Conservation (phyloP, 2,329 filamentous ascomycete genomes). For the Trichoderma atroviride region DNA sequence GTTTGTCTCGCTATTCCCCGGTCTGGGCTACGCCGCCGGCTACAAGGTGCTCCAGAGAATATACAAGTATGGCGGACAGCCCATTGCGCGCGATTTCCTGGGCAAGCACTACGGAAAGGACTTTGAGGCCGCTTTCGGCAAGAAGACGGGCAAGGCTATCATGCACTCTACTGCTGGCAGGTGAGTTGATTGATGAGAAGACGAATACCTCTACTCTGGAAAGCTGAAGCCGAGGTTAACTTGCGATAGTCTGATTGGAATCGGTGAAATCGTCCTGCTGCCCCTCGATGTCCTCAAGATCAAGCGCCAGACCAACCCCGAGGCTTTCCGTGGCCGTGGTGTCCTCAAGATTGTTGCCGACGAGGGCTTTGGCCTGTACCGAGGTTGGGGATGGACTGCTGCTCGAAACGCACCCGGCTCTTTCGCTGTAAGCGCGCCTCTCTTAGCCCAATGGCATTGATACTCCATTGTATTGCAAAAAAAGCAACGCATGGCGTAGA, state of each 20-base stretch:
- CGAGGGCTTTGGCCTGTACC: slow-evolving; percentile 93
- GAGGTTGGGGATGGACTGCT: slow-evolving; percentile 96
- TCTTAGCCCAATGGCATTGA: not conserved
- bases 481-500: not conserved
- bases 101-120: slow-evolving; percentile 74
- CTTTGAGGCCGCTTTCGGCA: slow-evolving; percentile 90
- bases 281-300: slow-evolving; percentile 98
- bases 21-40: slow-evolving; percentile 93
- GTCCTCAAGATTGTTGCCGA: slow-evolving; percentile 87
- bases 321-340: slow-evolving; percentile 93
- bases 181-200: slow-evolving; percentile 45
- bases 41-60: slow-evolving; percentile 97
- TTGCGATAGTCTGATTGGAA: slow-evolving; percentile 76
- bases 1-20: slow-evolving; percentile 95
- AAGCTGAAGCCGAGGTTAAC: not conserved
- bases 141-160: slow-evolving; percentile 96
- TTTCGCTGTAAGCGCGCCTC: slow-evolving; percentile 71
- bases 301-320: slow-evolving; percentile 98
- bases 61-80: slow-evolving; percentile 99
- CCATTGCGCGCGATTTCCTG: slow-evolving; percentile 89
- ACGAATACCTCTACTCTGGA: not conserved
- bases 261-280: slow-evolving; percentile 93
- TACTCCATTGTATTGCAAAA: not conserved
- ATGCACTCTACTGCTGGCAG: slow-evolving; percentile 96
- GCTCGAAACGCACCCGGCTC: slow-evolving; percentile 95